These are phyloP conservation scores for Mayamaea pseudoterrestris DNA, from an alignment of 108 stramenopile species.

Conservation along the genomic window DNA sequence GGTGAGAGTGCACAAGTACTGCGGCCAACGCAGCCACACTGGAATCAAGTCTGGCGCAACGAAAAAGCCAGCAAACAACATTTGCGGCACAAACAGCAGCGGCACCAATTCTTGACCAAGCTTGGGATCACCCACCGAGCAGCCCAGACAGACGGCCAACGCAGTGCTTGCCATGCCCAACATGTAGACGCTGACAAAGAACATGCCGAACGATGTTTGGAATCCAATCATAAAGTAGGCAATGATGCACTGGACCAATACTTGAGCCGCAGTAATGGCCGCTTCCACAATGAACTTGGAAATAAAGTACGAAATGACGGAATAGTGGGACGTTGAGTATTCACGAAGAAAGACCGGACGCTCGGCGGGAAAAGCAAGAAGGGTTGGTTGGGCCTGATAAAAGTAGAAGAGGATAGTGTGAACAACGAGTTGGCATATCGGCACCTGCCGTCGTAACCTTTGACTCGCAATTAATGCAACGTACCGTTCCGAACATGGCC, in stretches of 20 bases:
- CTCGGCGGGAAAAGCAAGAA: slow-evolving; percentile 34
- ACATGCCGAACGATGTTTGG: slow-evolving; percentile 15
- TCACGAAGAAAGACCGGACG: slow-evolving; percentile 62
- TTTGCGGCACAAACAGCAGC: slow-evolving; percentile 60
- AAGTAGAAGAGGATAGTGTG: too few relatives aligned
- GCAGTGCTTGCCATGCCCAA: slow-evolving; percentile 34
- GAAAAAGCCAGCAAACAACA: slow-evolving; percentile 66
- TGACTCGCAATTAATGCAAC: too few relatives aligned
- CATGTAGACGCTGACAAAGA: slow-evolving; percentile 13
- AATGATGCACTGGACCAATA: slow-evolving; percentile 11
- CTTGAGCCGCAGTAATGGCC: slow-evolving; percentile 20
- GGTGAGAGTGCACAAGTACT: slow-evolving; percentile 62
- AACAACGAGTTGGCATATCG: too few relatives aligned
- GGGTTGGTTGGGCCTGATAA: slow-evolving; percentile 5
- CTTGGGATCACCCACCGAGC: slow-evolving; percentile 38
- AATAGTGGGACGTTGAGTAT: slow-evolving; percentile 69
- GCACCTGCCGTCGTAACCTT: too few relatives aligned
- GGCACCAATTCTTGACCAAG: slow-evolving; percentile 45
- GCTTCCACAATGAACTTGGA: slow-evolving; percentile 30
- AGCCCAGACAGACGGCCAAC: slow-evolving; percentile 40
- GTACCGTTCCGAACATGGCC: slow-evolving; percentile 36
- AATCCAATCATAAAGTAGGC: slow-evolving; percentile 38
- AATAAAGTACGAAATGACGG: slow-evolving; percentile 46
- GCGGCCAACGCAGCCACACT: slow-evolving; percentile 51
- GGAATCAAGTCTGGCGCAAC: slow-evolving; percentile 32